A percentile compares a stretch with the other conserved stretches of the same genome.
These are phyloP conservation scores for Trebouxia sp. DNA, from an alignment of 139 green algal genomes.

Conservation along the genomic window DNA sequence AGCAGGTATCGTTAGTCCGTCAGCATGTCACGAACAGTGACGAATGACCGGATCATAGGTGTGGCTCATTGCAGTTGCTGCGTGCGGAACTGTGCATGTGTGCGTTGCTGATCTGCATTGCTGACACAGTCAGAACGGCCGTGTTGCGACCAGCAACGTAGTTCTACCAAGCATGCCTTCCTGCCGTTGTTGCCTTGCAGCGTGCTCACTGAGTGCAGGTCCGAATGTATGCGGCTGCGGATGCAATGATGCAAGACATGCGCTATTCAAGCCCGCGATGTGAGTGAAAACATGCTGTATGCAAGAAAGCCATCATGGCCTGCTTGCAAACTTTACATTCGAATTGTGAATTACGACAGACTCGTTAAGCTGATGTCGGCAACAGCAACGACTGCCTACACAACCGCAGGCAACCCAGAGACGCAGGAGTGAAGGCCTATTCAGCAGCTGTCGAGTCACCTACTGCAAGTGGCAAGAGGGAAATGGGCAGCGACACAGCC, in stretches of 20 bases:
- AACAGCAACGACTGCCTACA: no score
- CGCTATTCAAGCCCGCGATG: background rate
- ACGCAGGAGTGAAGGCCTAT: background rate
- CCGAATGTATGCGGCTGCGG: background rate
- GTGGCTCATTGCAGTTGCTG: no score
- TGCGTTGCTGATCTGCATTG: no score
- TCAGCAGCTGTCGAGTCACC: background rate
- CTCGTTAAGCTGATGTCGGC: no score
- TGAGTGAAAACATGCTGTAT: background rate
- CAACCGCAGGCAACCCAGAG: background rate
- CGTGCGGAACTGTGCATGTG: no score
- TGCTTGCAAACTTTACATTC: constrained; percentile 8
- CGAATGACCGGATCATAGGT: no score
- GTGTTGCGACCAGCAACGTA: no score
- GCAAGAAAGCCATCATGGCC: background rate
- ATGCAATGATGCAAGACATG: background rate
- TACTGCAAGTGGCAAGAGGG: background rate
- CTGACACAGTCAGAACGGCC: no score
- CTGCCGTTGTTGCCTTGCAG: no score
- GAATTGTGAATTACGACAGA: background rate
- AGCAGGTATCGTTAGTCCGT: background rate
- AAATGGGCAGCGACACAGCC: constrained; percentile 3
- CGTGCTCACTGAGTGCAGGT: no score
- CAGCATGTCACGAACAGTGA: background rate
- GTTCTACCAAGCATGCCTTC: no score